Conservation (phyloP, 1,284 basidiomycete species). For the Ustilago sp. region DNA sequence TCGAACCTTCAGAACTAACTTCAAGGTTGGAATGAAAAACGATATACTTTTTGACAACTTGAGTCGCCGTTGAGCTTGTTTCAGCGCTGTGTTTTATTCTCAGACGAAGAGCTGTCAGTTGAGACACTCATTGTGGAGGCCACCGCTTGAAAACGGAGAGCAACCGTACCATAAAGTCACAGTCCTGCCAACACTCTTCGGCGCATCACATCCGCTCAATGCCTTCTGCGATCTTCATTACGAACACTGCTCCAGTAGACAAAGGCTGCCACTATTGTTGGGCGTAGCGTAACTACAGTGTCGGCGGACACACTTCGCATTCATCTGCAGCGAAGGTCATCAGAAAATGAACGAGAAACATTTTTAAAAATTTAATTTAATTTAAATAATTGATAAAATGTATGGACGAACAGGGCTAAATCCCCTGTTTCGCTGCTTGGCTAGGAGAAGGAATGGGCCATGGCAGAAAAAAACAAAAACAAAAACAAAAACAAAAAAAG, state of each 20-base stretch:
- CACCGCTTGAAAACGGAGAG: neutral
- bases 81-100: no score
- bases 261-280: neutral
- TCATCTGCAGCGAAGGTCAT: neutral
- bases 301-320: neutral
- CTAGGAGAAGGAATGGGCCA: neutral
- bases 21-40: neutral
- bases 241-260: neutral
- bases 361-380: neutral
- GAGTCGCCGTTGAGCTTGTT: neutral
- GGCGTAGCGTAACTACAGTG: neutral
- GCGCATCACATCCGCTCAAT: neutral
- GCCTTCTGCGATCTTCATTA: neutral
- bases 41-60: neutral
- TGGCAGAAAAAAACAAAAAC: no score
- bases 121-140: constrained; percentile 5
- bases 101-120: neutral
- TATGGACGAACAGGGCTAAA: neutral
- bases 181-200: neutral
- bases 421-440: neutral
- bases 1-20: neutral
- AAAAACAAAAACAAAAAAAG: neutral
- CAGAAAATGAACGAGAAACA: neutral
- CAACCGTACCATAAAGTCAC: neutral
- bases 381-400: neutral